Evolutionary conservation across 345 rosid genomes (phyloP).

Genomic region (Rhodamnia argentea): DNA sequence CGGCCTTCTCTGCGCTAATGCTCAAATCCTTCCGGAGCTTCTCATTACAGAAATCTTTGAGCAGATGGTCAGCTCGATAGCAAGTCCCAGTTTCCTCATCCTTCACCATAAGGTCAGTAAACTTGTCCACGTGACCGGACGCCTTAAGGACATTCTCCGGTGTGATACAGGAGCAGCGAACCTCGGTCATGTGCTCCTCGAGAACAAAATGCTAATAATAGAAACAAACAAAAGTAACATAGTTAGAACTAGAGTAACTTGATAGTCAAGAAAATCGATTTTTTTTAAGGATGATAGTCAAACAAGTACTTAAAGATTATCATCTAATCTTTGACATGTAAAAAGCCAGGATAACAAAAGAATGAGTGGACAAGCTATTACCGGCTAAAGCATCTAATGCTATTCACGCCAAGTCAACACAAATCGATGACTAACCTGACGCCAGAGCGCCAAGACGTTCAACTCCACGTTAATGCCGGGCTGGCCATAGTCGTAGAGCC

Average conservation of each 20-base stretch:
- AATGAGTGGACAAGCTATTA: no score
- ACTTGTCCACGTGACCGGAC: conserved; percentile 92
- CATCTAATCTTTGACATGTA: neutral
- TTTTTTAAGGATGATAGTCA: neutral
- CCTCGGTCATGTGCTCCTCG: conserved; percentile 90
- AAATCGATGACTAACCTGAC: conserved; percentile 36
- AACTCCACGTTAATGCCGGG: conserved; percentile 85
- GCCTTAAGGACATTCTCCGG: conserved; percentile 90
- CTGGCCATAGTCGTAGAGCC: conserved; percentile 78
- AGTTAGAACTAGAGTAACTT: neutral
- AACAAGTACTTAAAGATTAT: neutral
- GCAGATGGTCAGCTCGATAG: conserved; percentile 83
- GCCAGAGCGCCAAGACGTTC: conserved; percentile 79
- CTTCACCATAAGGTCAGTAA: conserved; percentile 95
- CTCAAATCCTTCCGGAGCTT: conserved; percentile 80
- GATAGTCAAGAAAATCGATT: neutral
- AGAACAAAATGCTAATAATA: conserved; percentile 68
- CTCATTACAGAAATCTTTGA: conserved; percentile 75
- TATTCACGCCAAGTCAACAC: neutral
- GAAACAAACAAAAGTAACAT: neutral
- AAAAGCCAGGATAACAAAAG: no score
- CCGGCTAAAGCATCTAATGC: no score
- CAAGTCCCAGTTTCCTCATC: conserved; percentile 80
- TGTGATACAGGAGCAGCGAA: conserved; percentile 86
- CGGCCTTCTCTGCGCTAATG: conserved; percentile 57